phyloP scores from a whole-genome alignment of 306 rosid genomes.

The Trifolium subterraneum region DNA sequence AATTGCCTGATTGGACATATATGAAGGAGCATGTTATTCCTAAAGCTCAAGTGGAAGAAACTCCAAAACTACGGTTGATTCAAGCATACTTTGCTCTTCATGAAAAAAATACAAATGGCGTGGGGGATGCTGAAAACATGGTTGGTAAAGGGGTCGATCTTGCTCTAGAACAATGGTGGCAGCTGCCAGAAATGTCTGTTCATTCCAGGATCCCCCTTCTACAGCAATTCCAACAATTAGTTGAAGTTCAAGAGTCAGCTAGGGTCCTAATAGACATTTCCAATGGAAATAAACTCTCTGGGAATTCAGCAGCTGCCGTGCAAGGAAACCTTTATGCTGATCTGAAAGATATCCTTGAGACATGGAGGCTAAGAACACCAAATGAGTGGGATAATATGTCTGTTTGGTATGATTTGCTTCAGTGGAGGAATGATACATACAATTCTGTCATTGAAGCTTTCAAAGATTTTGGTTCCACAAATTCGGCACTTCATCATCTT shows the following conservation, averaged over 20 bases:
- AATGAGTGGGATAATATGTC: constrained; percentile 99
- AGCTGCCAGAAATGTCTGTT: constrained; percentile 96
- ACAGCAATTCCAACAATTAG: constrained; percentile 98
- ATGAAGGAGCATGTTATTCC: constrained; percentile 96
- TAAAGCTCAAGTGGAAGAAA: constrained; percentile 99
- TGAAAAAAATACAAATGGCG: constrained; percentile 86
- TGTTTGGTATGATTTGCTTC: constrained; percentile 97
- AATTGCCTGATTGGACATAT: constrained; percentile 96
- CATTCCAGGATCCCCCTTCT: constrained; percentile 96
- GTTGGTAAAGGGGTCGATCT: constrained; percentile 95
- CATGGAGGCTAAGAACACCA: constrained; percentile 98
- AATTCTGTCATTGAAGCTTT: constrained; percentile 93
- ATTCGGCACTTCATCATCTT: constrained; percentile 94
- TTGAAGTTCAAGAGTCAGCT: constrained; percentile 97
- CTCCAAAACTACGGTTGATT: constrained; percentile 89
- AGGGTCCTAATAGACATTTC: constrained; percentile 85
- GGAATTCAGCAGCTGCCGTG: constrained; percentile 74
- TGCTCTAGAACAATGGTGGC: constrained; percentile 99
- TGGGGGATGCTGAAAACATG: constrained; percentile 88
- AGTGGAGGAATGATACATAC: constrained; percentile 99
- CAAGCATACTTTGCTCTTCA: constrained; percentile 93
- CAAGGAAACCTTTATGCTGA: constrained; percentile 95
- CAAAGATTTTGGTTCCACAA: constrained; percentile 79
- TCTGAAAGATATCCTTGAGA: constrained; percentile 98
- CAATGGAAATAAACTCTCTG: constrained; percentile 79